Evolutionary conservation across 2,329 filamentous ascomycete genomes (phyloP).

Genomic region (Cordyceps pruinosa): DNA sequence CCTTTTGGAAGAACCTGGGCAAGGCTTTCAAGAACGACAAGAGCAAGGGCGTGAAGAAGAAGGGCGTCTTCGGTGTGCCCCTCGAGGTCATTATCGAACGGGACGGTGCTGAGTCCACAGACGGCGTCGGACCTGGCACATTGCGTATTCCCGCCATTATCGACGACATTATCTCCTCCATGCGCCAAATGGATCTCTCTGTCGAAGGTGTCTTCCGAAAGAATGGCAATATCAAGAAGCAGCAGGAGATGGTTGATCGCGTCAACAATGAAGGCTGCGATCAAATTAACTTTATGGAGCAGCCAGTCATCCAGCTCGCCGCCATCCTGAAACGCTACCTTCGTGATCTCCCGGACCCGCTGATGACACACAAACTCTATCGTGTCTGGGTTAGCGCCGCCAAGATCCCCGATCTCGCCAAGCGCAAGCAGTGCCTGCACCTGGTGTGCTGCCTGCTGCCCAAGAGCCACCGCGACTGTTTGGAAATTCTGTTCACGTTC

Average conservation of each 20-base stretch:
- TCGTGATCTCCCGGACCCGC: constrained; percentile 84
- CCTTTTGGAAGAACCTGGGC: constrained; percentile 97
- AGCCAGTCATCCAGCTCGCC: constrained; percentile 88
- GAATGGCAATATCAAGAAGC: constrained; percentile 94
- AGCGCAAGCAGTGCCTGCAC: constrained; percentile 78
- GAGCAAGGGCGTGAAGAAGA: constrained; percentile 74
- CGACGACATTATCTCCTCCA: constrained; percentile 88
- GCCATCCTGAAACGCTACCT: constrained; percentile 93
- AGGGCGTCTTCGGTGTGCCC: constrained; percentile 86
- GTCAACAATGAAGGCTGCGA: constrained; percentile 85
- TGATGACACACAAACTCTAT: constrained; percentile 93
- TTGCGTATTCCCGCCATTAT: constrained; percentile 87
- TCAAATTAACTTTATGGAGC: constrained; percentile 75
- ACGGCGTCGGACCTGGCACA: constrained; percentile 87
- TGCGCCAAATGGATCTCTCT: constrained; percentile 98
- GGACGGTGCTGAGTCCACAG: constrained; percentile 94
- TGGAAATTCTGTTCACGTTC: constrained; percentile 94
- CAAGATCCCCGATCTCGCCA: constrained; percentile 76
- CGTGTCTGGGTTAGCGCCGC: constrained; percentile 83
- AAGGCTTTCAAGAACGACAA: constrained; percentile 91
- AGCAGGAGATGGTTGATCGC: constrained; percentile 76
- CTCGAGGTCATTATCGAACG: constrained; percentile 85
- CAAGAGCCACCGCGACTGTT: constrained; percentile 83
- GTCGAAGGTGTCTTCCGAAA: constrained; percentile 98
- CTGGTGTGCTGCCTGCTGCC: constrained; percentile 87